Conservation (phyloP, 1,284 basidiomycete genomes). For the Trametes polyzona region DNA sequence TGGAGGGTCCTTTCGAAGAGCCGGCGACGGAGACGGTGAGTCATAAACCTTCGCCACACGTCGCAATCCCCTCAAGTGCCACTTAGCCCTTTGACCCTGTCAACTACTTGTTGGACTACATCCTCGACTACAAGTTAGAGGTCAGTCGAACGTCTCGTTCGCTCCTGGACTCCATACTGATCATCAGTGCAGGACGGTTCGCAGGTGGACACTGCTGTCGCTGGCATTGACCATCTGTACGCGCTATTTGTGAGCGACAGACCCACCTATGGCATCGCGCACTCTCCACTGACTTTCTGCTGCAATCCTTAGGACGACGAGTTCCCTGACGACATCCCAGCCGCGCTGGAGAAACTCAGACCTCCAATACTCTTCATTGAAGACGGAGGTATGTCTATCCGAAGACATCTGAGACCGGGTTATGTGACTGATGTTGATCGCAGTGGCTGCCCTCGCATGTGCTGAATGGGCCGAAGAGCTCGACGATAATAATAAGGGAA, state of each 20-base stretch:
- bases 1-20: not conserved
- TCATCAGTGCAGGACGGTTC: slow-evolving; percentile 5
- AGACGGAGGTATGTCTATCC: slow-evolving; percentile 18
- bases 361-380: slow-evolving; percentile 30
- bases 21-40: not conserved
- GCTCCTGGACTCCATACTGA: not conserved
- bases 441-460: slow-evolving; percentile 22
- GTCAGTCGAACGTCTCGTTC: slow-evolving; percentile 2
- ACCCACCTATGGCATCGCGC: not conserved
- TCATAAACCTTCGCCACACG: not conserved
- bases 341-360: slow-evolving; percentile 15
- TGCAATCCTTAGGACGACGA: slow-evolving; percentile 15
- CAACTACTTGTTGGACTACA: slow-evolving; percentile 24
- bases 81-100: slow-evolving; percentile 26
- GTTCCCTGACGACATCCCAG: slow-evolving; percentile 25
- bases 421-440: not conserved
- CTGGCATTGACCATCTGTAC: slow-evolving; percentile 25
- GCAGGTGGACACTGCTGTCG: slow-evolving; percentile 23
- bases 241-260: slow-evolving; percentile 12
- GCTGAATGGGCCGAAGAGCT: slow-evolving; percentile 19
- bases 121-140: slow-evolving; percentile 18
- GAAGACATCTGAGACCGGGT: not conserved
- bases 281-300: not conserved
- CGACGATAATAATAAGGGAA: not conserved
- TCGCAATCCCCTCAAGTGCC: not conserved